Base-by-base conservation (phyloP, 2,329 filamentous ascomycete genomes). In the Sarocladium brachiariae region DNA sequence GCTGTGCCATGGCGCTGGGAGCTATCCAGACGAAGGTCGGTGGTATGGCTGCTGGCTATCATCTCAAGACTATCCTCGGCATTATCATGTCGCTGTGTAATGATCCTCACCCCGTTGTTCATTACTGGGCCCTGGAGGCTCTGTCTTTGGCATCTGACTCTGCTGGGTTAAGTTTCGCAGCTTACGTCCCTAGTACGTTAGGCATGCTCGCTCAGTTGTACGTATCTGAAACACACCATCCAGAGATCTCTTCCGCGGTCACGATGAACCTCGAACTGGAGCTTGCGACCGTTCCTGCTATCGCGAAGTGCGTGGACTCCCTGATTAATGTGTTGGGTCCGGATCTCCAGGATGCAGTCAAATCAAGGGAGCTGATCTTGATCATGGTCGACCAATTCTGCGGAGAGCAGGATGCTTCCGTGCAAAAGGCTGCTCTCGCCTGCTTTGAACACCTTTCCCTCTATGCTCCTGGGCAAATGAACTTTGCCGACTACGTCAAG, bases 1-100 rank as follows among this genome's bases (percentile, higher is more conserved):
- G 93, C 10, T 99, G 92, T 67, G 93, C 95, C 14, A 89, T 95
- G 73, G 90, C 93, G 11, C 72, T 99, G 25, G 93, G 93, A 8
- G 87, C 86, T 51, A 97, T 99, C 49, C 91, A 99, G 68, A 87
- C 89, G 16, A 90, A 96, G 65, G 87, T 99, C 30, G 95, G 93
- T 52, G 92, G 93, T 51, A 97, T 99, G 91, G 93, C 93, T 50
- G 93, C 93, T 50, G 90, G 91, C 3, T 90, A 93, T 59, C 93
- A 99, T 64, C 76, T 99, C 48, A 97, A 97, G 71, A 96, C 90
- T 1, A 96, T 99, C 47, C 79, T 96, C n/a, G 87, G 92, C 16
- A 95, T 99, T 34, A 73, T 99, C n/a, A 95, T 97, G 87, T 97
- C 93, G 7, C 77, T 99, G 9, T 92, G 90, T 65, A 96, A 91